Evolutionary conservation across 495 filamentous ascomycete species (phyloP).

Genomic region (Aspergillus hancockii): DNA sequence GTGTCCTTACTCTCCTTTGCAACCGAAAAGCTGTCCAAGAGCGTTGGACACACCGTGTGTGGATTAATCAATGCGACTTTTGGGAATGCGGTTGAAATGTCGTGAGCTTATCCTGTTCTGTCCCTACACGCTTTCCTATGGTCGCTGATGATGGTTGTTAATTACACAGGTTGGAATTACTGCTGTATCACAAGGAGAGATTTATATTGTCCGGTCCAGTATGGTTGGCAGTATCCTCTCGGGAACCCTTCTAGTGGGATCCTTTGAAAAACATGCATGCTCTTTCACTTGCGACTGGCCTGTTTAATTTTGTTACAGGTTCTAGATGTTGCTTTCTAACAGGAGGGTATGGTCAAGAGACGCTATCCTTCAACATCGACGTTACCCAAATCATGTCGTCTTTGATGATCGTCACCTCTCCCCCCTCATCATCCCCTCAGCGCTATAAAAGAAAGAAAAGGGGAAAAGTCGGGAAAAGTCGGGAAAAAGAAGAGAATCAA

Average conservation of each 20-base stretch:
- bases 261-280: not conserved
- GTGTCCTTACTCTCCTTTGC: constrained; percentile 92
- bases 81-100: constrained; percentile 95
- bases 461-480: too few relatives aligned
- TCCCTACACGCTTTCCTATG: constrained; percentile 3
- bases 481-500: too few relatives aligned
- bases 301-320: not conserved
- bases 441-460: too few relatives aligned
- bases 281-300: not conserved
- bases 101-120: constrained; percentile 52
- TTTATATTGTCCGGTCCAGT: constrained; percentile 92
- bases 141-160: constrained; percentile 13
- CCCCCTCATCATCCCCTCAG: constrained; percentile 90
- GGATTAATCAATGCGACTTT: constrained; percentile 95
- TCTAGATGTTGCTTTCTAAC: constrained; percentile 92
- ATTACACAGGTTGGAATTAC: constrained; percentile 81
- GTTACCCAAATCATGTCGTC: constrained; percentile 96
- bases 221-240: constrained; percentile 98
- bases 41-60: constrained; percentile 85
- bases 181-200: constrained; percentile 79
- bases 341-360: constrained; percentile 66
- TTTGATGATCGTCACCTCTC: constrained; percentile 88
- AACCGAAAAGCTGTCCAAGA: constrained; percentile 84
- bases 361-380: constrained; percentile 80
- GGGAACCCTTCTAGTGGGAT: constrained; percentile 80